These are phyloP conservation scores for Papiliotrema fonsecae DNA, from an alignment of 1,284 basidiomycete genomes.

Conservation along the genomic window DNA sequence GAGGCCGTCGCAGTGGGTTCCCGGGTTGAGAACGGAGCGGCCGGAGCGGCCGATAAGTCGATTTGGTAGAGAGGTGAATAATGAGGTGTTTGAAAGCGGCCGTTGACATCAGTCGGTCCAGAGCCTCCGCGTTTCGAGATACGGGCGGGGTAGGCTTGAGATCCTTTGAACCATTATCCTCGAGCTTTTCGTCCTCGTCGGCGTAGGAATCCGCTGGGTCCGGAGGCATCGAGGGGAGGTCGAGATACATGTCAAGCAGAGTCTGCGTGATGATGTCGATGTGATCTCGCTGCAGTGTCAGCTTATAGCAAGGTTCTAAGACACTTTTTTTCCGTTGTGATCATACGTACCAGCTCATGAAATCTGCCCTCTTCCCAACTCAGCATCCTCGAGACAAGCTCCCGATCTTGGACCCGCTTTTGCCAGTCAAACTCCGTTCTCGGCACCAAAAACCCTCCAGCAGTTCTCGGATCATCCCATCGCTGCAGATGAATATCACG, in stretches of 20 bases:
- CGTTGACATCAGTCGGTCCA: slow-evolving; percentile 19
- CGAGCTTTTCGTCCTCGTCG: not conserved
- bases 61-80: slow-evolving; percentile 10
- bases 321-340: not conserved
- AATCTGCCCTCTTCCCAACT: slow-evolving; percentile 16
- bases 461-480: slow-evolving; percentile 36
- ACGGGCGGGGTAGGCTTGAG: too few relatives aligned
- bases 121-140: slow-evolving; percentile 16
- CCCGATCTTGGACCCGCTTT: slow-evolving; percentile 23
- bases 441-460: slow-evolving; percentile 8
- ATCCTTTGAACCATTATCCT: not conserved
- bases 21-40: slow-evolving; percentile 13
- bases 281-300: slow-evolving; percentile 11
- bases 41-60: slow-evolving; percentile 10
- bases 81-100: slow-evolving; percentile 22
- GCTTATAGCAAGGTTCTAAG: not conserved
- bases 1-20: slow-evolving; percentile 10
- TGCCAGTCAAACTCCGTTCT: slow-evolving; percentile 25
- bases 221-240: too few relatives aligned
- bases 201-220: too few relatives aligned
- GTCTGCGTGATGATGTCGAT: slow-evolving; percentile 24
- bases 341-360: slow-evolving; percentile 19
- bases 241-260: slow-evolving; percentile 30
- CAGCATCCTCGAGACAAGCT: slow-evolving; percentile 24
- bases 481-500: slow-evolving; percentile 26